A percentile compares a stretch with the other conserved stretches of the same genome.
These are phyloP conservation scores for Cercospora sojina DNA, from an alignment of 2,329 filamentous ascomycete genomes.

Conservation along the genomic window DNA sequence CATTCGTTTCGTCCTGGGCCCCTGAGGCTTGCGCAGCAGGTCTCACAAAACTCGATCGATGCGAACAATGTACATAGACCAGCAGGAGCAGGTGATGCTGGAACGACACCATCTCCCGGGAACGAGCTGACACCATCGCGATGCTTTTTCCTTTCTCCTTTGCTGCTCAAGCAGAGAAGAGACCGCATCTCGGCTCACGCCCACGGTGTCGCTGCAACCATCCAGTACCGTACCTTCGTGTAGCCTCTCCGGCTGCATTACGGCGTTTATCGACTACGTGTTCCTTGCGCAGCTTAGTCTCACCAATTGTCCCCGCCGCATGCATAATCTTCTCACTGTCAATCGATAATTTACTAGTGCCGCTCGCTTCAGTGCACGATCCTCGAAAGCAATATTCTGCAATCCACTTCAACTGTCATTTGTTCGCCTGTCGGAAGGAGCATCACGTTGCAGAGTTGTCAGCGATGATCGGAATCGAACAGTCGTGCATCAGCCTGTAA, in stretches of 20 bases:
- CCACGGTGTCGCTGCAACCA: neutral
- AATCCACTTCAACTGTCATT: neutral
- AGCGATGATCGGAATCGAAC: neutral
- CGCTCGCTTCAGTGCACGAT: neutral
- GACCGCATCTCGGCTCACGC: conserved; percentile 2
- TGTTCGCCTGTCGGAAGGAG: neutral
- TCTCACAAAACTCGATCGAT: neutral
- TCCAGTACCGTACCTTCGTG: neutral
- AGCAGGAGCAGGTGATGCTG: neutral
- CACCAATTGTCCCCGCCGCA: neutral
- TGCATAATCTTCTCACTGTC: neutral
- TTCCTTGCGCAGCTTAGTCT: neutral
- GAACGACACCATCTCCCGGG: neutral
- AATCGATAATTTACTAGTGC: neutral
- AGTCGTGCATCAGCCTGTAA: neutral
- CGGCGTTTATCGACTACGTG: neutral
- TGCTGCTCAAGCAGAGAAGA: neutral
- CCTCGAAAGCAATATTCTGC: neutral
- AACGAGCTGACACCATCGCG: neutral
- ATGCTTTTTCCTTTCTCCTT: neutral
- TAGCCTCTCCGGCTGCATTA: neutral
- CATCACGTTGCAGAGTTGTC: neutral
- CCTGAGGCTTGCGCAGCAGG: neutral
- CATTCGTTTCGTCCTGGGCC: neutral
- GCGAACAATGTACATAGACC: neutral